Evolutionary conservation across 805 yeast genomes (phyloP), one percentile per base, ranked within the genome.

Genomic region (Hanseniaspora clermontiae): DNA sequence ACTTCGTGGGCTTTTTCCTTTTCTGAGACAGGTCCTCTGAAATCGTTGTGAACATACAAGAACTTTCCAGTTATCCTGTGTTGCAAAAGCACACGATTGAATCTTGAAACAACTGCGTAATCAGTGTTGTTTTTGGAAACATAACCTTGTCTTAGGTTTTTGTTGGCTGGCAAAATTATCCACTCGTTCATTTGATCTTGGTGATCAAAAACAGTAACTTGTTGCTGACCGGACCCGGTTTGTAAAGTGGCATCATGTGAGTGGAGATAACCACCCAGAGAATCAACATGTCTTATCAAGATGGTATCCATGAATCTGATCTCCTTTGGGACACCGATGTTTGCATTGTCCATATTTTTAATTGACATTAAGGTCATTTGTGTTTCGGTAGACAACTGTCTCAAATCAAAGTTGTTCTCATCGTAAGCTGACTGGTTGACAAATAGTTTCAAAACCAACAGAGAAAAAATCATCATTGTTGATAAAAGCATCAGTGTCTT

Each of bases 1-100:
- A 89, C 95, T 68, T 89, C 95, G 60, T 77, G 78, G 65, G 89
- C 83, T 68, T 91, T 90, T 57, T 93, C 97, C 64, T 87, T 93
- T 65, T 87, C 95, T 10, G 91, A 79, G 31, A 89, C 79, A 10
- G 96, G 96, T 3, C 97, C 96, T 59, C 90, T 80, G 51, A 77
- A 72, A 1, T 67, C 60, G 59, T 86, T 85, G 60, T 76, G 81
- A 24, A 88, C 84, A 60, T 82, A 82, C 53, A 93, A 69, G 48
- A 85, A 79, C 60, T 80, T 80, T 15, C 82, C 78, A 0, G 97
- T 84, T 1, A 63, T 59, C 58, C 75, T 74, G 67, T 93, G 97
- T 71, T 78, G 80, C n/a, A 93, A 66, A 58, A 84, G 75, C 20
- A 91, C 70, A 14, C 73, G 65, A 57, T 77, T 81, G 19, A 83